Percentiles rank a stretch among this genome's conserved stretches.
These are phyloP conservation scores for Knoxdaviesia capensis DNA, from an alignment of 2,329 filamentous ascomycete genomes.

Conservation along the genomic window DNA sequence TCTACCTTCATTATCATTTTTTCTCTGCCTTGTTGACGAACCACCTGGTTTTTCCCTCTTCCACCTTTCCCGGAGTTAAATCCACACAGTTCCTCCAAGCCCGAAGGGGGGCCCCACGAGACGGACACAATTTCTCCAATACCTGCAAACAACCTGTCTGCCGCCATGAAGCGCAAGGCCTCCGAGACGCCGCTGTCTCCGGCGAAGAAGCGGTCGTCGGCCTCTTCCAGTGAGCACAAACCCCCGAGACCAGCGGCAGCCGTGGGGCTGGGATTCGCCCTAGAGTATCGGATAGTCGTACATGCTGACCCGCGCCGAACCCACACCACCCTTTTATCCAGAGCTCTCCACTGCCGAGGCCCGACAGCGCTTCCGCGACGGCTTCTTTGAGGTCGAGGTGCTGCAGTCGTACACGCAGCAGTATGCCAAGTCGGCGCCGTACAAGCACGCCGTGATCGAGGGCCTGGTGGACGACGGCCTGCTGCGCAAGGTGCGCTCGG, in stretches of 20 bases:
- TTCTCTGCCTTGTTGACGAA: too few relatives aligned
- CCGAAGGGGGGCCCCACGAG: too few relatives aligned
- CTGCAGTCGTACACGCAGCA: constrained; percentile 37
- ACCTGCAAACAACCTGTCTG: neutral
- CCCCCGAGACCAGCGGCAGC: constrained; percentile 2
- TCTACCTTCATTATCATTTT: too few relatives aligned
- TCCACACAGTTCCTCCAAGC: too few relatives aligned
- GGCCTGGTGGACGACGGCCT: constrained; percentile 61
- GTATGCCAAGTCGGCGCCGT: constrained; percentile 48
- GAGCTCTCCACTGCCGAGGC: constrained; percentile 28
- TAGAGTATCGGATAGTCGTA: neutral
- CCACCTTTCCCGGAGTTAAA: too few relatives aligned
- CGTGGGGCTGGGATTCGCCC: constrained; percentile 1
- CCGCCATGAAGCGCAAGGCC: constrained; percentile 40
- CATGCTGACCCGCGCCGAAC: neutral
- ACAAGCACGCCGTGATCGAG: constrained; percentile 84
- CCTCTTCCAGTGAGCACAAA: constrained; percentile 1
- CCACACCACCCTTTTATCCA: constrained; percentile 7
- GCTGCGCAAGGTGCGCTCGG: constrained; percentile 66
- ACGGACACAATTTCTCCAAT: too few relatives aligned
- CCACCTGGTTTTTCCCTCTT: too few relatives aligned
- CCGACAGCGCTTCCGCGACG: constrained; percentile 39
- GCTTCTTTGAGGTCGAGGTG: constrained; percentile 40
- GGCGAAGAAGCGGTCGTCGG: constrained; percentile 4
- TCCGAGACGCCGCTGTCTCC: constrained; percentile 2